Percentiles rank a stretch among this genome's conserved stretches.
These are phyloP conservation scores for Neurospora pannonica DNA, from an alignment of 495 filamentous ascomycete species.

Conservation along the genomic window DNA sequence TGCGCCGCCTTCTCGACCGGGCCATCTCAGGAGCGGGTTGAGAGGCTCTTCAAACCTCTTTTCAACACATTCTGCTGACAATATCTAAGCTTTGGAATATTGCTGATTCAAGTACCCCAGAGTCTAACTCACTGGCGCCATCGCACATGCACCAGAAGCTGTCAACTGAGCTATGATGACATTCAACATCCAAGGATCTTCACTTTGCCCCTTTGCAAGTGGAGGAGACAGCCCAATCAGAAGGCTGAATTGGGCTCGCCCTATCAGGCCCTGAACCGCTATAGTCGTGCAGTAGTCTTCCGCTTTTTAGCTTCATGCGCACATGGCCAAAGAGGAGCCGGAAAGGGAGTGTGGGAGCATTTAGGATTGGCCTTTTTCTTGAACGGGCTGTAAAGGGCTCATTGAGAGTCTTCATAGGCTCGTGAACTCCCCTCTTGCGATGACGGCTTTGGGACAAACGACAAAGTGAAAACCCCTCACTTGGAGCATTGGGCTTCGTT, in stretches of 20 bases:
- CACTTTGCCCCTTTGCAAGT: background rate
- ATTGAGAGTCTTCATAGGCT: background rate
- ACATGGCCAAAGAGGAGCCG: background rate
- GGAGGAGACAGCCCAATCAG: background rate
- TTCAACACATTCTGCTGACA: background rate
- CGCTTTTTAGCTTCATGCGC: background rate
- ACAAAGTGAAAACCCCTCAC: background rate
- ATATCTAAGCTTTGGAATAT: background rate
- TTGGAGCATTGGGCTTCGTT: background rate
- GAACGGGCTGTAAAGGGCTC: background rate
- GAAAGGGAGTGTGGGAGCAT: background rate
- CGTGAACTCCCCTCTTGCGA: background rate
- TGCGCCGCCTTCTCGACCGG: background rate
- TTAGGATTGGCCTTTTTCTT: background rate
- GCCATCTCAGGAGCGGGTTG: background rate
- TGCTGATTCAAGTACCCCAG: background rate
- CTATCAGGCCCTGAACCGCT: background rate
- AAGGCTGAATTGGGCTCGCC: background rate
- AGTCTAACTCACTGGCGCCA: background rate
- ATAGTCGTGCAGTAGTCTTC: background rate
- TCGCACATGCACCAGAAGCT: background rate
- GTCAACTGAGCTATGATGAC: background rate
- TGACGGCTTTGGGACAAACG: background rate
- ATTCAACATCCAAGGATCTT: background rate
- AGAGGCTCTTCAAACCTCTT: background rate